Evolutionary conservation across 2,329 filamentous ascomycete genomes (phyloP).

Genomic region (Colletotrichum simmondsii): DNA sequence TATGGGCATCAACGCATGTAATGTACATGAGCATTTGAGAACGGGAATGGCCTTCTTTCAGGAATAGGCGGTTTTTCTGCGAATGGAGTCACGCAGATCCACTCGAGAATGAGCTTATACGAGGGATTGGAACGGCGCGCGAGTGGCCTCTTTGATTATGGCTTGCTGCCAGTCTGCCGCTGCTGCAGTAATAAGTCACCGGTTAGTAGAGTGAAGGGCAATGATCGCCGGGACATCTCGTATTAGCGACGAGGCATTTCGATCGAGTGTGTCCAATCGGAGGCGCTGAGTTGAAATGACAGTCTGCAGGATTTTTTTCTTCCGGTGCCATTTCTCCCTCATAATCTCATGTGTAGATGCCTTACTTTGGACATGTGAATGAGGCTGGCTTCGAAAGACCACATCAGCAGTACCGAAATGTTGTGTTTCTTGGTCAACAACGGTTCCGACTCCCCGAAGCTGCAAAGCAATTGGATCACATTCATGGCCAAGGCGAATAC

Average conservation of each 20-base stretch:
- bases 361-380: neutral
- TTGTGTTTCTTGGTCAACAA: neutral
- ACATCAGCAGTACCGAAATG: neutral
- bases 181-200: neutral
- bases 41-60: neutral
- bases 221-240: constrained; percentile 6
- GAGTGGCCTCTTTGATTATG: neutral
- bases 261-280: neutral
- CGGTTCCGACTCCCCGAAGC: neutral
- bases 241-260: neutral
- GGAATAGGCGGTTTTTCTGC: neutral
- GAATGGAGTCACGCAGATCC: neutral
- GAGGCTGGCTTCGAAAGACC: neutral
- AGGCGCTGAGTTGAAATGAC: neutral
- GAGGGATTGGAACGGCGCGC: neutral
- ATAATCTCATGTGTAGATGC: neutral
- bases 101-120: neutral
- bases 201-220: constrained; percentile 1
- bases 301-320: neutral
- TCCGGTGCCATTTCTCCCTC: neutral
- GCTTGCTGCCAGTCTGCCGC: neutral
- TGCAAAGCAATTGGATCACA: neutral
- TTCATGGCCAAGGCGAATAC: neutral
- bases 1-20: neutral
- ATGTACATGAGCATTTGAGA: neutral